Base-by-base conservation (phyloP, 2,329 filamentous ascomycete species). In the Chaetomiaceae sp. region DNA sequence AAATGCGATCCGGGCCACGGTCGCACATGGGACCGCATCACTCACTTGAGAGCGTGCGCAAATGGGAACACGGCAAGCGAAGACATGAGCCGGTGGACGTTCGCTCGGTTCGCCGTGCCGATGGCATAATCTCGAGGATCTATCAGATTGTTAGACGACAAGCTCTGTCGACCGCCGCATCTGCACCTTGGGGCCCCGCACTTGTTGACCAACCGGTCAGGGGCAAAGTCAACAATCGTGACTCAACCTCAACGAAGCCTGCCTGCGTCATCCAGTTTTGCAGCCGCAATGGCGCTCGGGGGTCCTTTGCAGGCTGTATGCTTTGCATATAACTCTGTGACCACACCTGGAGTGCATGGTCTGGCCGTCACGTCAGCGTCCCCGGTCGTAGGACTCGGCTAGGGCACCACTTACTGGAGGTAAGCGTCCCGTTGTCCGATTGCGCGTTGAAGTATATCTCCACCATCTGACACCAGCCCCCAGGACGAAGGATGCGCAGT, bases 391-490 rank as follows among this genome's bases (percentile, higher is more conserved):
- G 29, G n/a, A 7, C 4, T 18, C n/a, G n/a, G n/a, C 3, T 4
- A 10, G 8, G 32, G 43, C 21, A 23, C 21, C 13, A 61, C 76
- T 67, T 64, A 78, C 82, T 75, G 46, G 84, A 77, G 10, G 81
- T 84, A 61, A 94, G 72, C n/a, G 81, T 83, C 5, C 90, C 90
- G 62, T 89, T 95, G 61, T 92, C 84, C 0, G 89, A 95, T 67
- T 95, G 91, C 23, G 89, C 84, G 59, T 90, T 89, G 67, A 85
- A 86, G 64, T 95, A 90, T 62, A 91, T 80, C 65, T 96, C 91
- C n/a, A 89, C 81, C 78, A 95, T 85, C 65, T 96, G 90, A 54
- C 87, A 79, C 89, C 90, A 96, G 1, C 91, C 90, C 2, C 85
- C 86, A 5, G 84, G 85, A 46, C 82, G 85, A 57, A 91, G 73